Percentiles rank a stretch among this genome's conserved stretches.
phyloP scores from a whole-genome alignment of 192 early-diverging fungal species.

The Umbelopsis sp. region DNA sequence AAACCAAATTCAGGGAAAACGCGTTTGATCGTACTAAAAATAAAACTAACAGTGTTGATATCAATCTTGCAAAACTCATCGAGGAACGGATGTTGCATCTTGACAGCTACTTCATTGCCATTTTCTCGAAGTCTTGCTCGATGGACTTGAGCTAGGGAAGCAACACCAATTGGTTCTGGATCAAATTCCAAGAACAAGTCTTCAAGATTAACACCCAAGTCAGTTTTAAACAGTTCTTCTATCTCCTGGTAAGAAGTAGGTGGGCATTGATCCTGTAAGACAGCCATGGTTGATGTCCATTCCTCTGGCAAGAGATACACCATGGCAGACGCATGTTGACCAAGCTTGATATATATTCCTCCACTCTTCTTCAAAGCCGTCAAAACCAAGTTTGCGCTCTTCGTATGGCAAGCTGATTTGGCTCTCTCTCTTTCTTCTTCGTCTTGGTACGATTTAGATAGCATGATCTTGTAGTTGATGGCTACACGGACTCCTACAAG shows the following conservation, averaged over 20 bases:
- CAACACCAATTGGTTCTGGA: constrained; percentile 84
- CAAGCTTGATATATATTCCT: constrained; percentile 90
- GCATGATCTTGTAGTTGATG: constrained; percentile 59
- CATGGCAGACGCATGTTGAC: constrained; percentile 84
- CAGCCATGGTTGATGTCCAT: constrained; percentile 85
- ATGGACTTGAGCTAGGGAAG: constrained; percentile 94
- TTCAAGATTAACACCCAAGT: constrained; percentile 66
- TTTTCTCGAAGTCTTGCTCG: constrained; percentile 65
- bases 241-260: constrained; percentile 75
- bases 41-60: constrained; percentile 68
- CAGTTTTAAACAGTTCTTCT: constrained; percentile 64
- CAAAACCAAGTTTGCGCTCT: constrained; percentile 69
- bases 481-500: constrained; percentile 46
- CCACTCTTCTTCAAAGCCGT: constrained; percentile 66
- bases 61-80: constrained; percentile 79
- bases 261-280: constrained; percentile 83
- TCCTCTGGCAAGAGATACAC: constrained; percentile 86
- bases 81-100: constrained; percentile 89
- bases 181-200: constrained; percentile 82
- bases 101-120: constrained; percentile 85
- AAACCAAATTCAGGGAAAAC: constrained; percentile 93
- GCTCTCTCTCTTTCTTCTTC: constrained; percentile 36
- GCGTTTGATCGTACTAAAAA: constrained; percentile 65
- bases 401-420: constrained; percentile 63
- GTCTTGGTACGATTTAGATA: constrained; percentile 30